Percentiles rank a stretch among this genome's conserved stretches.
phyloP scores from a whole-genome alignment of 495 filamentous ascomycete genomes.

The Eremomyces bilateralis region DNA sequence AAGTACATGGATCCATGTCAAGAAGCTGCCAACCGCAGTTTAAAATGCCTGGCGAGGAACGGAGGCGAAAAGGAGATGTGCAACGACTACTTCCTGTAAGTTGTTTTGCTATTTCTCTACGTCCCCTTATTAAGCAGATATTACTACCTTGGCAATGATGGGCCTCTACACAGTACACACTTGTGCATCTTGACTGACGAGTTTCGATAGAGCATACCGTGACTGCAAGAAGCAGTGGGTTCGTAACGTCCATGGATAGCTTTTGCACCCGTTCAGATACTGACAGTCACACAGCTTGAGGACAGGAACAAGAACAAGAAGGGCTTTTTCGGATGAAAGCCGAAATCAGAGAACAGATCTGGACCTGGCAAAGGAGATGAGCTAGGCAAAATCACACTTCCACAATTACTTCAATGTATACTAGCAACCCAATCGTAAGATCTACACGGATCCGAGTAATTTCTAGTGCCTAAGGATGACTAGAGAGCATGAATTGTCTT shows the following conservation, averaged over 20 bases:
- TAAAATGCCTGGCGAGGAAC: constrained; percentile 74
- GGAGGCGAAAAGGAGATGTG: constrained; percentile 70
- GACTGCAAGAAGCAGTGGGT: constrained; percentile 93
- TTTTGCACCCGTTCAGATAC: not conserved
- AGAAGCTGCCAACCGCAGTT: constrained; percentile 68
- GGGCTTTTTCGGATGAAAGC: not conserved
- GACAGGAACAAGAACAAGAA: not conserved
- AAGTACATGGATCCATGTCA: constrained; percentile 90
- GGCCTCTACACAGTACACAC: not conserved
- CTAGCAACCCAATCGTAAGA: not conserved
- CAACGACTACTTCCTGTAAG: constrained; percentile 81
- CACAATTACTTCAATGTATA: not conserved
- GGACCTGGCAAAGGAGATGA: not conserved
- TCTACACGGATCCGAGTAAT: not conserved
- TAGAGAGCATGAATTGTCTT: no score
- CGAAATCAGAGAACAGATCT: not conserved
- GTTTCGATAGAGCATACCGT: constrained; percentile 50
- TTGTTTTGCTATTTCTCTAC: constrained; percentile 3
- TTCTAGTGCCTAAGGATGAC: not conserved
- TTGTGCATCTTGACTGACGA: constrained; percentile 1
- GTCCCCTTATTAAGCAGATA: not conserved
- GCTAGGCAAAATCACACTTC: not conserved
- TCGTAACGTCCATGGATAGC: constrained; percentile 16
- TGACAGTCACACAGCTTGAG: not conserved
- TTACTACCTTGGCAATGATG: not conserved